Conservation (phyloP, 2,329 filamentous ascomycete species). For the Penicillium brasilianum region DNA sequence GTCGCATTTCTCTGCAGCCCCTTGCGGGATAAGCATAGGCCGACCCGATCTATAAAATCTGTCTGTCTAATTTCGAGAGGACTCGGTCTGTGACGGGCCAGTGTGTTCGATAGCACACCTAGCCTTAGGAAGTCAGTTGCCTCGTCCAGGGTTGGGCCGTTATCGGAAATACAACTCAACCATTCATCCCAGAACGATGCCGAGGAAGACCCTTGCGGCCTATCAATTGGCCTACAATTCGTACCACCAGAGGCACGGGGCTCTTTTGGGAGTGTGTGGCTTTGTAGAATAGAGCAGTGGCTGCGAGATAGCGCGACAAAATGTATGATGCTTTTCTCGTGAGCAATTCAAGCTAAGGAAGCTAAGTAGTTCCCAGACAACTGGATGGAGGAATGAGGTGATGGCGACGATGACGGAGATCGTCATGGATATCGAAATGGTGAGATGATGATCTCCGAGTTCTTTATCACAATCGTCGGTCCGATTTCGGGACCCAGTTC, state of each 20-base stretch:
- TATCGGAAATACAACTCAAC: background rate
- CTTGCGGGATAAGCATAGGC: constrained; percentile 6
- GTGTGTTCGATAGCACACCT: background rate
- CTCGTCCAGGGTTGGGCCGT: background rate
- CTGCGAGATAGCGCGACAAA: background rate
- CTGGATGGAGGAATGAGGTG: background rate
- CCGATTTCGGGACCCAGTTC: background rate
- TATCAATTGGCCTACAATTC: background rate
- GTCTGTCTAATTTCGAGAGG: background rate
- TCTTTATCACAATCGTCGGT: background rate
- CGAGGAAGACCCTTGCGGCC: background rate
- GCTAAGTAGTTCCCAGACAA: too few species aligned
- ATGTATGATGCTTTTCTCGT: background rate
- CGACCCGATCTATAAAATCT: constrained; percentile 3
- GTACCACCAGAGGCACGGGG: background rate
- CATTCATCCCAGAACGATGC: background rate
- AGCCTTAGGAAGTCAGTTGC: background rate
- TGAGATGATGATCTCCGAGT: background rate
- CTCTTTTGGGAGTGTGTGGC: background rate
- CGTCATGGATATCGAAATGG: background rate
- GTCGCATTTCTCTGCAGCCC: constrained; percentile 2
- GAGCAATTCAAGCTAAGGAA: background rate
- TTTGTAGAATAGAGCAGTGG: background rate
- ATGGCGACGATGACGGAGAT: background rate
- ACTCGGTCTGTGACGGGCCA: background rate